A percentile compares a stretch with the other conserved stretches of the same genome.
These are phyloP conservation scores for Claviceps sorghi DNA, from an alignment of 2,329 filamentous ascomycete genomes.

Conservation along the genomic window DNA sequence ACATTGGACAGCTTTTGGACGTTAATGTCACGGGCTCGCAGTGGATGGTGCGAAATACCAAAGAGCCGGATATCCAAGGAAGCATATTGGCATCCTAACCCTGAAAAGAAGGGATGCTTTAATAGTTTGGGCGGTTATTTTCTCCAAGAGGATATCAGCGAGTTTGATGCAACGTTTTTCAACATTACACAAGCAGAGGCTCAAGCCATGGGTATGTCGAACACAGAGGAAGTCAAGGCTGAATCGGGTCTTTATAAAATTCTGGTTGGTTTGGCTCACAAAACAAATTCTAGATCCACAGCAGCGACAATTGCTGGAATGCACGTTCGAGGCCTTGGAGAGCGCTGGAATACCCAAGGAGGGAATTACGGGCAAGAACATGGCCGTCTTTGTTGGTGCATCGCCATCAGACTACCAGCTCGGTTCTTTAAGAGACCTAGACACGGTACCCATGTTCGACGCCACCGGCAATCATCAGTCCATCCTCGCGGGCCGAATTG, in stretches of 20 bases:
- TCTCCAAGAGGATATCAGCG: constrained; percentile 28
- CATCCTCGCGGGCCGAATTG: constrained; percentile 39
- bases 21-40: constrained; percentile 24
- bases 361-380: constrained; percentile 29
- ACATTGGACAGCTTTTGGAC: constrained; percentile 31
- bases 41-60: constrained; percentile 27
- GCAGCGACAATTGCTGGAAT: constrained; percentile 37
- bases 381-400: constrained; percentile 35
- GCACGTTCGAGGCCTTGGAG: constrained; percentile 39
- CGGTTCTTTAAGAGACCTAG: constrained; percentile 26
- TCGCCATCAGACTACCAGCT: constrained; percentile 34
- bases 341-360: constrained; percentile 36
- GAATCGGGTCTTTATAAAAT: background rate
- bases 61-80: constrained; percentile 32
- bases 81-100: constrained; percentile 27
- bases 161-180: constrained; percentile 39
- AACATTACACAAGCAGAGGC: constrained; percentile 36
- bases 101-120: constrained; percentile 25
- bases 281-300: constrained; percentile 28
- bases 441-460: constrained; percentile 36
- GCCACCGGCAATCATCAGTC: constrained; percentile 35
- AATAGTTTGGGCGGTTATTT: constrained; percentile 26
- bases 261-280: background rate
- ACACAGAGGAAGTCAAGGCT: background rate
- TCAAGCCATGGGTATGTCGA: constrained; percentile 25